Evolutionary conservation across 2,329 filamentous ascomycete genomes (phyloP).

Genomic region (Thielaviopsis musarum): DNA sequence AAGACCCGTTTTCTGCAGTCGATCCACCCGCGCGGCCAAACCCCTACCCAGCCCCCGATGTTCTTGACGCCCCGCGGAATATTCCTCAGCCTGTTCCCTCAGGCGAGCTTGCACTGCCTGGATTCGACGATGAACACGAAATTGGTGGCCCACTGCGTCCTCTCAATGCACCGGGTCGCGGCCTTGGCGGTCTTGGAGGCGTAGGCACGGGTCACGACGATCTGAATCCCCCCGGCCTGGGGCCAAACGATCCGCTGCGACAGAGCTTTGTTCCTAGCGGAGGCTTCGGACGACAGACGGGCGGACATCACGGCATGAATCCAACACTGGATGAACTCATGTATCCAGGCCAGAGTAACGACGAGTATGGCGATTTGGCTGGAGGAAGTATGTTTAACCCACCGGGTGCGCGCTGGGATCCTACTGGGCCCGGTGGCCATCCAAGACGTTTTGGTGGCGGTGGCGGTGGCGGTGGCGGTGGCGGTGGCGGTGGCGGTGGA

Average conservation of each 20-base stretch:
- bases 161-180: slow-evolving; percentile 21
- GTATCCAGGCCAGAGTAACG: slow-evolving; percentile 92
- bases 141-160: slow-evolving; percentile 48
- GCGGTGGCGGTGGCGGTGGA: slow-evolving; percentile 18
- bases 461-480: slow-evolving; percentile 21
- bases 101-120: slow-evolving; percentile 67
- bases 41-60: slow-evolving; percentile 24
- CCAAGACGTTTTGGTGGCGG: slow-evolving; percentile 21
- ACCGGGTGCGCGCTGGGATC: slow-evolving; percentile 84
- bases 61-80: slow-evolving; percentile 2
- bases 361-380: slow-evolving; percentile 21
- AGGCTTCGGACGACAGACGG: slow-evolving; percentile 26
- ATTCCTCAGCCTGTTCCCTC: slow-evolving; percentile 38
- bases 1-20: slow-evolving; percentile 44
- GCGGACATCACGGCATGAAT: slow-evolving; percentile 60
- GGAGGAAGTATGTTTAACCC: slow-evolving; percentile 31
- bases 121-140: slow-evolving; percentile 86
- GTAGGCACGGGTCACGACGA: slow-evolving; percentile 70
- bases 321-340: slow-evolving; percentile 89
- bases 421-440: slow-evolving; percentile 46
- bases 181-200: slow-evolving; percentile 32
- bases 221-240: slow-evolving; percentile 70
- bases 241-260: slow-evolving; percentile 67
- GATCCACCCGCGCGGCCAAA: slow-evolving; percentile 21
- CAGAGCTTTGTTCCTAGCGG: slow-evolving; percentile 46